Base-by-base conservation (phyloP, 257 asterid species). In the Cordia subcordata region DNA sequence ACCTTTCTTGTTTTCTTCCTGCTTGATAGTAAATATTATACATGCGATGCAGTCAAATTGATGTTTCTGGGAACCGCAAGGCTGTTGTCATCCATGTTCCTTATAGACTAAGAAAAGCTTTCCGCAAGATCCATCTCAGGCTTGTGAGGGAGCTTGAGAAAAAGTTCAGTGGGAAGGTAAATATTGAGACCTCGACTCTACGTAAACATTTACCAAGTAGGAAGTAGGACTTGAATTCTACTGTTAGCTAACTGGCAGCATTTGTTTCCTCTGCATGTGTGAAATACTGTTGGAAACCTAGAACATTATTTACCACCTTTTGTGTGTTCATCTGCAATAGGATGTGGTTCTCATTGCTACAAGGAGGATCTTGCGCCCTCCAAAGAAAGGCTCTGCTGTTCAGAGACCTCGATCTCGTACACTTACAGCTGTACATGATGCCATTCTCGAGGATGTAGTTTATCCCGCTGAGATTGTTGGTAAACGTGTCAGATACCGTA, bases 91-190 rank as follows among this genome's bases (percentile, higher is more conserved):
- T 90, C 68, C 94, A 87, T 32, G 97, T 87, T 20, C 96, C 97
- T 13, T 90, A 79, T 57, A 78, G 97, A 55, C 47, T 90, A 85
- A 66, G 94, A 67, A 90, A 90, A 68, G 71, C 88, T 57, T 90
- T 86, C 88, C 94, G 96, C 70, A 90, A 90, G 85, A 80, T 90
- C 58, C 97, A 90, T 27, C 71, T 86, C 16, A 75, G 88, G 76
- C 82, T 90, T 58, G 96, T 90, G 56, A 76, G 97, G 57, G 96
- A 90, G 79, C 85, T 90, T 5, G 97, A 90, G 77, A 87, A 90
- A 88, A 90, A 90, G 67, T 90, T 90, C 87, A 87, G 97, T 22
- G 96, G 97, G 56, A 87, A 90, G 93, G 97, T 90, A 79, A 27
- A 18, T 8, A 10, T 37, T 23, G 5, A 14, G 14, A 3, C 11